phyloP scores from a whole-genome alignment of 75 land plant genomes.

The Chamaecyparis obtusa region DNA sequence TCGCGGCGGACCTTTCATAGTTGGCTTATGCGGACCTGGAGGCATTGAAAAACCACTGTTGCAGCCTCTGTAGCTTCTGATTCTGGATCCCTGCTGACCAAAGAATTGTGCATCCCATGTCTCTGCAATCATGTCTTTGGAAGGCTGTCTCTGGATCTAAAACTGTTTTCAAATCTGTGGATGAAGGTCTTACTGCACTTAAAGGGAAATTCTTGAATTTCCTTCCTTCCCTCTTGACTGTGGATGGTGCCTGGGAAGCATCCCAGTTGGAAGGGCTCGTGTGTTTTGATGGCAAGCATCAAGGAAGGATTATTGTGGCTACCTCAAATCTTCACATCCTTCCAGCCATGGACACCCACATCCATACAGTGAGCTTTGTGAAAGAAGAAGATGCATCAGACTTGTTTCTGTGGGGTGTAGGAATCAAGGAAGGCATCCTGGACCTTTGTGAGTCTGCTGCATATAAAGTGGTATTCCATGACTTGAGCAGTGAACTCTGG shows the following conservation, averaged over 20 bases:
- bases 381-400: slow-evolving; percentile 15
- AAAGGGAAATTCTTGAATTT: not conserved
- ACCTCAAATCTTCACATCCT: not conserved
- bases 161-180: slow-evolving; percentile 10
- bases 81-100: not conserved
- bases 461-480: slow-evolving; percentile 73
- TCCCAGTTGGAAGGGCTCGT: slow-evolving; percentile 17
- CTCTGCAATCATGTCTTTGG: slow-evolving; percentile 16
- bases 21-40: slow-evolving; percentile 12
- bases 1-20: slow-evolving; percentile 1
- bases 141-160: slow-evolving; percentile 4
- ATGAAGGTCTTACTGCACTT: slow-evolving; percentile 14
- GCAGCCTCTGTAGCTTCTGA: slow-evolving; percentile 18
- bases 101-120: not conserved
- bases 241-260: slow-evolving; percentile 10
- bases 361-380: not conserved
- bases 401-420: slow-evolving; percentile 10
- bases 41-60: slow-evolving; percentile 17
- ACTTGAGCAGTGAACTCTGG: slow-evolving; percentile 66
- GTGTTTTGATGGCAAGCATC: slow-evolving; percentile 20
- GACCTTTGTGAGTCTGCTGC: slow-evolving; percentile 53
- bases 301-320: slow-evolving; percentile 19
- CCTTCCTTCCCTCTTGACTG: slow-evolving; percentile 15
- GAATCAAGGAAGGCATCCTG: slow-evolving; percentile 6
- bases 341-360: not conserved